A percentile compares a stretch with the other conserved stretches of the same genome.
Evolutionary conservation across 495 filamentous ascomycete genomes (phyloP).

Genomic region (Aspergillus sclerotioniger): DNA sequence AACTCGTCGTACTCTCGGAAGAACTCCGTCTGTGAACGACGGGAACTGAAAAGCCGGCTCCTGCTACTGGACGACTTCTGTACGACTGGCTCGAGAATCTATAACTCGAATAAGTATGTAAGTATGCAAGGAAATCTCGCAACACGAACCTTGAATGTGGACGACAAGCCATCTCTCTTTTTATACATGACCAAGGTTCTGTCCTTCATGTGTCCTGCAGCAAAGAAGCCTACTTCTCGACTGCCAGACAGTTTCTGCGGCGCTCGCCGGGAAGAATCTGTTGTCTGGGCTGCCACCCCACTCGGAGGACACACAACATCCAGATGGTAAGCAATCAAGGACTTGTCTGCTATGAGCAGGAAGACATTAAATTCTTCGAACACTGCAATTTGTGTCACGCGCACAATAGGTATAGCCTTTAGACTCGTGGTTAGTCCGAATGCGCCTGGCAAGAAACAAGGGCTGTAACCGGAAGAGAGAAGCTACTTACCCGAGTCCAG

Average conservation of each 20-base stretch:
- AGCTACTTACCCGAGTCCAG: constrained; percentile 71
- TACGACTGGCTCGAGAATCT: constrained; percentile 89
- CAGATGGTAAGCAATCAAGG: constrained; percentile 90
- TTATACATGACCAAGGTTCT: constrained; percentile 93
- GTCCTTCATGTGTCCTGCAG: constrained; percentile 94
- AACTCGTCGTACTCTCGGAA: constrained; percentile 99
- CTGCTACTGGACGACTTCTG: constrained; percentile 65
- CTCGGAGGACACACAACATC: constrained; percentile 80
- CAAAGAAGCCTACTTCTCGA: constrained; percentile 94
- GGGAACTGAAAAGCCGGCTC: constrained; percentile 62
- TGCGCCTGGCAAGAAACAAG: not conserved
- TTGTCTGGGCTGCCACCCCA: constrained; percentile 54
- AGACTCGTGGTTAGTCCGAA: constrained; percentile 21
- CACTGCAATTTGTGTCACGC: constrained; percentile 90
- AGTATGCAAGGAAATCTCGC: not conserved
- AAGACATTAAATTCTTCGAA: constrained; percentile 94
- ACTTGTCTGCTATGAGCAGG: constrained; percentile 84
- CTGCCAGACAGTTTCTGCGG: constrained; percentile 87
- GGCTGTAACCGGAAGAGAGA: constrained; percentile 2
- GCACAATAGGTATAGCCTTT: constrained; percentile 67
- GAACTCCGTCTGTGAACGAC: constrained; percentile 79
- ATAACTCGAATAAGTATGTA: constrained; percentile 5
- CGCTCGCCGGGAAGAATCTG: constrained; percentile 66
- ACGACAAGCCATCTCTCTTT: constrained; percentile 85
- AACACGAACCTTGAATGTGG: constrained; percentile 73